Conservation (phyloP, 768 basidiomycete genomes). For the Candolleomyces eurysporus region DNA sequence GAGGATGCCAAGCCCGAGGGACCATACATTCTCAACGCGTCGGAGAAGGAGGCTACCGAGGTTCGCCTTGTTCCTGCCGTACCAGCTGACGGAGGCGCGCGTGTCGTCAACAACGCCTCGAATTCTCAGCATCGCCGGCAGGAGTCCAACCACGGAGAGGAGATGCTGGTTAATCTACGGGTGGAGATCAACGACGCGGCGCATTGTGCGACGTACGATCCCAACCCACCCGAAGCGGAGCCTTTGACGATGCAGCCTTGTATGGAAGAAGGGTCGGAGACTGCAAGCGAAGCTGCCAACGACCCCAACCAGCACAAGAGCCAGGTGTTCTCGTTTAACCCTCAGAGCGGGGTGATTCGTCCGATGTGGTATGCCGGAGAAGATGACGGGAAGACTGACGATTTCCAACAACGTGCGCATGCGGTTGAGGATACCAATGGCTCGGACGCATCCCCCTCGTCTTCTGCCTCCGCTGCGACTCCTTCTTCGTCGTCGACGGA, state of each 20-base stretch:
- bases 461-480: neutral
- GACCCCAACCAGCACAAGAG: constrained; percentile 32
- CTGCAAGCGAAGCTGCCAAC: neutral
- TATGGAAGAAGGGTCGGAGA: constrained; percentile 4
- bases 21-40: constrained; percentile 46
- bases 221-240: constrained; percentile 44
- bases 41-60: constrained; percentile 43
- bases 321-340: constrained; percentile 61
- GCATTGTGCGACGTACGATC: constrained; percentile 65
- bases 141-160: neutral
- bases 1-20: constrained; percentile 16
- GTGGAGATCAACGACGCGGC: constrained; percentile 36
- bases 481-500: neutral
- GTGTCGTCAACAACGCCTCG: neutral
- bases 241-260: constrained; percentile 53
- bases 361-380: constrained; percentile 47
- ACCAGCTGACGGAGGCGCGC: neutral
- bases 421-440: neutral
- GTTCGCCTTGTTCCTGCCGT: constrained; percentile 35
- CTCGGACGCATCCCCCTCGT: neutral
- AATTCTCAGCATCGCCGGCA: too few relatives aligned
- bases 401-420: constrained; percentile 15
- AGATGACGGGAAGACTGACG: constrained; percentile 23
- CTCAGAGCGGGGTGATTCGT: constrained; percentile 41
- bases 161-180: constrained; percentile 39